Evolutionary conservation across 2,329 filamentous ascomycete genomes (phyloP), one percentile per base, ranked within the genome.

Genomic region (Fusarium bactridioides): DNA sequence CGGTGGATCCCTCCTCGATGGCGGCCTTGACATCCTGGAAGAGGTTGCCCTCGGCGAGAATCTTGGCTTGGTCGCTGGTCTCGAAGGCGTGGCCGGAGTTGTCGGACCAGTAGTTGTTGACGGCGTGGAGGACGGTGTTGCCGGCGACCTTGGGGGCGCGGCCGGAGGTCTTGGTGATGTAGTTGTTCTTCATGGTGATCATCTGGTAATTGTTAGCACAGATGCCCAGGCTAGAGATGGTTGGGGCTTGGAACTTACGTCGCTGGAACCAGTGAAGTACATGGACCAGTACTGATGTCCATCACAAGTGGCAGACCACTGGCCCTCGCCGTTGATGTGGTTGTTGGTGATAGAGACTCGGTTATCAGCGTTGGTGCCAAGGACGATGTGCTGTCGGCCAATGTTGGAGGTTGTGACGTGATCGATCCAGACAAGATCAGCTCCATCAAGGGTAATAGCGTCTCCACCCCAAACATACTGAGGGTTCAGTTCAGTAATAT

Each of bases 81-180:
- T 89, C 89, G 77, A 90, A 90, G 15, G 87, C 87, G 79, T 90
- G 89, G 54, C 86, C 86, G 19, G 80, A 77, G 79, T 85, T 86
- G 74, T 84, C 83, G 75, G 87, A 83, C 82, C 84, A 90, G 85
- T 88, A 89, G 84, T 90, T 90, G 85, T 90, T 90, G 77, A 89
- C 86, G 41, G 86, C 86, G 79, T 91, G 89, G 56, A 90, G 77
- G 21, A 84, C 81, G 43, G 89, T 84, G 59, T 88, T 87, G 76
- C 86, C 86, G 27, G 83, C 83, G 27, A 90, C 82, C 82, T 90
- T 90, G 73, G 88, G 89, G 21, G 82, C 82, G 48, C 89, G 87
- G 61, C 88, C 89, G 13, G 83, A 85, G 59, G 85, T 88, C 80
- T 88, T 83, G 83, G 88, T 86, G 77, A 90, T 83, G 82, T 89